A percentile compares a stretch with the other conserved stretches of the same genome.
Conservation (phyloP, 2,329 filamentous ascomycete species). For the Blastomyces emzantsi region DNA sequence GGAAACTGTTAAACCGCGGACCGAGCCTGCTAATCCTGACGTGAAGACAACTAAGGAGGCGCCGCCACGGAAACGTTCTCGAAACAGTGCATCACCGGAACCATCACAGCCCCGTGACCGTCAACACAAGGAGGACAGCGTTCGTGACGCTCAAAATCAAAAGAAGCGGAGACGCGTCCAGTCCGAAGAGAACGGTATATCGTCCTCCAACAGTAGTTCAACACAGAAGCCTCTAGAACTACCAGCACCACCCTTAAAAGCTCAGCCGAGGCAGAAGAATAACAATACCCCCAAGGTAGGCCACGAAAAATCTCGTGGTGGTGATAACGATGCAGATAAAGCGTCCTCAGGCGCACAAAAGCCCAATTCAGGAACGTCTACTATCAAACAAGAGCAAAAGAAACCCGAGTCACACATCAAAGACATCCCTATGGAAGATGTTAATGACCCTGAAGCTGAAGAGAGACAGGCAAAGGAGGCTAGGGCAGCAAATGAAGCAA, state of each 20-base stretch:
- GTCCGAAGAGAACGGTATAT: slow-evolving; percentile 31
- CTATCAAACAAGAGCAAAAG: slow-evolving; percentile 26
- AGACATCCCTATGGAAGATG: slow-evolving; percentile 25
- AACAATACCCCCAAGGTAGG: slow-evolving; percentile 17
- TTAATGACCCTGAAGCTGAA: neutral
- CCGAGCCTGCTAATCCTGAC: slow-evolving; percentile 23
- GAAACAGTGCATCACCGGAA: slow-evolving; percentile 36
- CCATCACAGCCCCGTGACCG: slow-evolving; percentile 28
- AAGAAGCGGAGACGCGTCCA: slow-evolving; percentile 38
- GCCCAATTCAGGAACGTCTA: slow-evolving; percentile 17
- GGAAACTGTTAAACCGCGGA: slow-evolving; percentile 26
- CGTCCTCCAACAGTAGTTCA: slow-evolving; percentile 24
- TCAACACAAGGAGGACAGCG: slow-evolving; percentile 26
- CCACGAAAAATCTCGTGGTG: slow-evolving; percentile 15
- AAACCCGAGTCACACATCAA: slow-evolving; percentile 23
- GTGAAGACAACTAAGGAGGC: slow-evolving; percentile 16
- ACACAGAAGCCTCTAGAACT: slow-evolving; percentile 23
- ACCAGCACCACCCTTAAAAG: slow-evolving; percentile 17
- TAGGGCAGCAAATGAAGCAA: neutral
- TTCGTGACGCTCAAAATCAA: slow-evolving; percentile 28
- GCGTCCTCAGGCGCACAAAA: slow-evolving; percentile 13
- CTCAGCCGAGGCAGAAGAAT: slow-evolving; percentile 17
- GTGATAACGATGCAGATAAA: slow-evolving; percentile 16
- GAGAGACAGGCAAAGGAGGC: slow-evolving; percentile 9
- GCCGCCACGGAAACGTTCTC: slow-evolving; percentile 32